Percentiles rank a stretch among this genome's conserved stretches.
These are phyloP conservation scores for Populus tremula DNA, from an alignment of 345 rosid species.

Conservation along the genomic window DNA sequence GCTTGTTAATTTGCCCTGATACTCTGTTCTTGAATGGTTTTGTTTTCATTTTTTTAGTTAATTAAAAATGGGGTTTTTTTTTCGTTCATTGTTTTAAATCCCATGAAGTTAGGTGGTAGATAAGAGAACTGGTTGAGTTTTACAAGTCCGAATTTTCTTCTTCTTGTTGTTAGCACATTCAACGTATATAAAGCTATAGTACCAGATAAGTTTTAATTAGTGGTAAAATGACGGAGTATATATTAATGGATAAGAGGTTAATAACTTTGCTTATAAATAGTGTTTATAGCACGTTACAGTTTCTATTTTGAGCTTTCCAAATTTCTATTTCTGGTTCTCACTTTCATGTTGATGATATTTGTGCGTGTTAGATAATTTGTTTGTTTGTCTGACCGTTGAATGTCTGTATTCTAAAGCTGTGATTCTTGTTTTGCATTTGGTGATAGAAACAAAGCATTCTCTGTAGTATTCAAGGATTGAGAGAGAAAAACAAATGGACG, in stretches of 20 bases:
- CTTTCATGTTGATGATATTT: not conserved
- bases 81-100: not conserved
- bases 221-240: not conserved
- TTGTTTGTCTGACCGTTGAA: not conserved
- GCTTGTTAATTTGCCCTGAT: not conserved
- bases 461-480: conserved; percentile 8
- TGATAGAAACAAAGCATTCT: conserved; percentile 13
- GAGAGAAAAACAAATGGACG: conserved; percentile 50
- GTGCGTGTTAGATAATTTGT: not conserved
- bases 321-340: not conserved
- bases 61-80: not conserved
- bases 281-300: not conserved
- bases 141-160: not conserved
- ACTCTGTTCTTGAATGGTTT: not conserved
- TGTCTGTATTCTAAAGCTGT: not conserved
- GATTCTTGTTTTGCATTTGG: not conserved
- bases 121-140: not conserved
- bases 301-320: conserved; percentile 1
- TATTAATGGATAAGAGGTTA: not conserved
- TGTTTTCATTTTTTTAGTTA: not conserved
- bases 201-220: not conserved
- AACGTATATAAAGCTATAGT: not conserved
- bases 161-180: not conserved
- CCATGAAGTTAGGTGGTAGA: not conserved
- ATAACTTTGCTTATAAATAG: not conserved